Evolutionary conservation across 345 rosid genomes (phyloP).

Genomic region (Abelmoschus esculentus): DNA sequence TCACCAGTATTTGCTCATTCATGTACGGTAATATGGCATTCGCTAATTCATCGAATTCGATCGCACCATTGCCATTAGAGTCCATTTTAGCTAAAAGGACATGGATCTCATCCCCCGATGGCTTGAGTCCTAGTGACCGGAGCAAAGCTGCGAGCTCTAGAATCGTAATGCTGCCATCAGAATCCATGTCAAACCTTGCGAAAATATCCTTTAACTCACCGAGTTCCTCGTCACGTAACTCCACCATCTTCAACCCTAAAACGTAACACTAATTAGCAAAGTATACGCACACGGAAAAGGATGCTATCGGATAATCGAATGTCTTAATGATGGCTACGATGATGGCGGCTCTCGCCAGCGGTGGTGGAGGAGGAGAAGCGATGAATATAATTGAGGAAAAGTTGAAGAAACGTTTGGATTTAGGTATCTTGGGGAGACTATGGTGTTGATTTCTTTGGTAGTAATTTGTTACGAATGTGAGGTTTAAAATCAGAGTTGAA

Average conservation of each 20-base stretch:
- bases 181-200: slow-evolving; percentile 70
- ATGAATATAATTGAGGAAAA: background rate
- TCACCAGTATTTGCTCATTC: slow-evolving; percentile 41
- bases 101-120: slow-evolving; percentile 69
- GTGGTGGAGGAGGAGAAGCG: background rate
- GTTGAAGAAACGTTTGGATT: background rate
- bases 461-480: background rate
- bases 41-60: slow-evolving; percentile 69
- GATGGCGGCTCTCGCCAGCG: background rate
- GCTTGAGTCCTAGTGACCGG: slow-evolving; percentile 68
- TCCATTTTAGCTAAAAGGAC: slow-evolving; percentile 64
- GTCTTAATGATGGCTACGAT: background rate
- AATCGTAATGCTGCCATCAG: slow-evolving; percentile 81
- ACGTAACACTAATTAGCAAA: background rate
- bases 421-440: background rate
- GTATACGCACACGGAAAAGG: background rate
- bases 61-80: slow-evolving; percentile 66
- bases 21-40: slow-evolving; percentile 48
- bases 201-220: slow-evolving; percentile 56
- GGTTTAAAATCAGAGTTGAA: background rate
- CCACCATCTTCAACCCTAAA: background rate
- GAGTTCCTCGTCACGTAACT: slow-evolving; percentile 33
- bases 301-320: background rate
- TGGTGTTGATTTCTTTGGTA: background rate
- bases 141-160: slow-evolving; percentile 83